phyloP scores from a whole-genome alignment of 371 early-diverging fungal species.

The Saksenaea vasiformis region DNA sequence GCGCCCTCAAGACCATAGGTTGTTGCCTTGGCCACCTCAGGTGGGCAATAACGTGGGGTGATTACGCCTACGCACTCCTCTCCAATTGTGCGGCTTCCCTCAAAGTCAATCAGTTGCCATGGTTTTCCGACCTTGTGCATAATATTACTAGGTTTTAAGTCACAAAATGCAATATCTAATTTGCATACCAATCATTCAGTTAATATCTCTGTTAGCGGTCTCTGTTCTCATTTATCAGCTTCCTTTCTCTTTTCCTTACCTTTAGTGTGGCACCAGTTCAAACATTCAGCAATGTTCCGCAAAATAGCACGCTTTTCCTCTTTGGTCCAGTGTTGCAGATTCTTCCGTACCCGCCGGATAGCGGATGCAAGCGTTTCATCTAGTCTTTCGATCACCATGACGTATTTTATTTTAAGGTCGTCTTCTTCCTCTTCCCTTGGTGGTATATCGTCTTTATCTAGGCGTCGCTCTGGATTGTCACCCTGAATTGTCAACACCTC shows the following conservation, averaged over 20 bases:
- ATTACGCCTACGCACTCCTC: conserved; percentile 31
- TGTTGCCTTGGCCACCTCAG: conserved; percentile 53
- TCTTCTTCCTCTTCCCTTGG: conserved; percentile 12
- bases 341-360: conserved; percentile 19
- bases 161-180: conserved; percentile 26
- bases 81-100: conserved; percentile 47
- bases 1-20: conserved; percentile 53
- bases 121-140: conserved; percentile 26
- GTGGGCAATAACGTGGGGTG: conserved; percentile 38
- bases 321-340: conserved; percentile 13
- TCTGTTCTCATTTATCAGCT: neutral
- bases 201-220: conserved; percentile 5
- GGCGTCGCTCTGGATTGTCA: conserved; percentile 3
- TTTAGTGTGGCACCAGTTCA: conserved; percentile 39
- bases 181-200: too few relatives aligned
- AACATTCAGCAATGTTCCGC: conserved; percentile 28
- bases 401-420: conserved; percentile 35
- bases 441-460: neutral
- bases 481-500: conserved; percentile 51
- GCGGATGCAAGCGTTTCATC: conserved; percentile 34
- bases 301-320: conserved; percentile 15
- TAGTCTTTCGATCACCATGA: conserved; percentile 40
- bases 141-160: conserved; percentile 42
- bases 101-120: conserved; percentile 53
- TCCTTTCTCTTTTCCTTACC: conserved; percentile 10